A percentile compares a stretch with the other conserved stretches of the same genome.
phyloP scores from a whole-genome alignment of 2,329 filamentous ascomycete species.

The Aspergillus brasiliensis region DNA sequence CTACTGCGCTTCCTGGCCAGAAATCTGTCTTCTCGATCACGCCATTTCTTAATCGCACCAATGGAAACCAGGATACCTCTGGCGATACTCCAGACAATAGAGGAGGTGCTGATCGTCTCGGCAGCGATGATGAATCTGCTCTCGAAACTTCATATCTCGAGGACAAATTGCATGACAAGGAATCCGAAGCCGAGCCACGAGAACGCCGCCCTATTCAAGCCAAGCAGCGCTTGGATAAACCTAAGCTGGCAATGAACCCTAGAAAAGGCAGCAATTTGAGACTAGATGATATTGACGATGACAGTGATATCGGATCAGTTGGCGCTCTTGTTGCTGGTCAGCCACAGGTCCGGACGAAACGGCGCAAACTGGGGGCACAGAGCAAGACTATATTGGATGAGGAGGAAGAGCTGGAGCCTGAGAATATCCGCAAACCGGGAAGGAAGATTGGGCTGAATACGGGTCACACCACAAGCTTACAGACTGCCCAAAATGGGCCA shows the following conservation, averaged over 20 bases:
- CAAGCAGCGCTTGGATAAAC: background rate
- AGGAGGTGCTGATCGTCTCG: constrained; percentile 23
- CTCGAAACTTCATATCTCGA: constrained; percentile 3
- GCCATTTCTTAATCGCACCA: constrained; percentile 81
- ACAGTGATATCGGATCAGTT: constrained; percentile 19
- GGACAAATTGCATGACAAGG: background rate
- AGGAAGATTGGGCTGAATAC: constrained; percentile 29
- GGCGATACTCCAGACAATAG: constrained; percentile 31
- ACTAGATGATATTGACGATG: constrained; percentile 21
- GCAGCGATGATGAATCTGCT: constrained; percentile 8
- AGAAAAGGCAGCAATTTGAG: constrained; percentile 5
- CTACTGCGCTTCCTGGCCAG: constrained; percentile 69
- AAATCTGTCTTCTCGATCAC: constrained; percentile 95
- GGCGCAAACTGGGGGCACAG: constrained; percentile 67
- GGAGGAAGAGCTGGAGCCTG: constrained; percentile 56
- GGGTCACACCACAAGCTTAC: constrained; percentile 16
- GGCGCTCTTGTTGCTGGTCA: constrained; percentile 13
- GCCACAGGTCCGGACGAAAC: constrained; percentile 61
- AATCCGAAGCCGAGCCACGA: background rate
- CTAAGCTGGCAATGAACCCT: constrained; percentile 17
- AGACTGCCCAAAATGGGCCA: constrained; percentile 6
- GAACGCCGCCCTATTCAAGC: background rate
- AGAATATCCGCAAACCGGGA: constrained; percentile 27
- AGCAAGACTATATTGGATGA: constrained; percentile 70
- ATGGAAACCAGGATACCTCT: constrained; percentile 51